Evolutionary conservation across 2,329 filamentous ascomycete genomes (phyloP), one percentile per base, ranked within the genome.

Genomic region (Colletotrichum musicola): DNA sequence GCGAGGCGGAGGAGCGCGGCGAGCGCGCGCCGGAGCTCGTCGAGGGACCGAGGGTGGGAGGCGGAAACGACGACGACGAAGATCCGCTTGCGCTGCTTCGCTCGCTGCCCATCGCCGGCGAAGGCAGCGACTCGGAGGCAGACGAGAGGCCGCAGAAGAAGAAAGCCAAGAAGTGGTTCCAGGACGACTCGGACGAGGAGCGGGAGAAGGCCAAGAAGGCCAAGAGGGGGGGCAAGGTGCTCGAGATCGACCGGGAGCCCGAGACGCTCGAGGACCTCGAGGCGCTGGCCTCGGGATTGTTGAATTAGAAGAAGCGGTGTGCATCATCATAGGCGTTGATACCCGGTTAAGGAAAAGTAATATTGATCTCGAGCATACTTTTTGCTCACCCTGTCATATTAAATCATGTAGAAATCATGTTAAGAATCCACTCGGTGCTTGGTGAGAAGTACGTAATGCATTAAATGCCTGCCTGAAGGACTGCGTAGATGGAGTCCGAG

Each of bases 191-290:
- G 57, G 81, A 83, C 61, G 80, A 79, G 56, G 76, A 76, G 57
- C 74, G 74, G 57, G 76, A 76, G 69, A 79, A 78, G 74, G 78
- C 77, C 73, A 81, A 80, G 72, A 76, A 71, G 62, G 83, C 81
- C 76, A 81, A 80, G 74, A 83, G 81, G 76, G 82, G 82, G 63
- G 82, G 85, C 76, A 86, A 85, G 80, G 85, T 89, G 54, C 85
- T 91, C 75, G 87, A 88, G 80, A 84, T 88, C 73, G 85, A 85
- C 14, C 86, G 90, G 60, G 90, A 93, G 81, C 92, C 92, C 13
- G 91, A 94, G 80, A 95, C 92, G 49, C 81, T 95, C 74, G 91
- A 94, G 78, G 92, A 95, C 79, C 84, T 94, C 73, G 93, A 95
- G 81, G 89, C 90, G 47, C 80, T 95, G 80, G 93, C 93, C 62